Conservation (phyloP, 306 rosid genomes). For the Crotalaria pallida region DNA sequence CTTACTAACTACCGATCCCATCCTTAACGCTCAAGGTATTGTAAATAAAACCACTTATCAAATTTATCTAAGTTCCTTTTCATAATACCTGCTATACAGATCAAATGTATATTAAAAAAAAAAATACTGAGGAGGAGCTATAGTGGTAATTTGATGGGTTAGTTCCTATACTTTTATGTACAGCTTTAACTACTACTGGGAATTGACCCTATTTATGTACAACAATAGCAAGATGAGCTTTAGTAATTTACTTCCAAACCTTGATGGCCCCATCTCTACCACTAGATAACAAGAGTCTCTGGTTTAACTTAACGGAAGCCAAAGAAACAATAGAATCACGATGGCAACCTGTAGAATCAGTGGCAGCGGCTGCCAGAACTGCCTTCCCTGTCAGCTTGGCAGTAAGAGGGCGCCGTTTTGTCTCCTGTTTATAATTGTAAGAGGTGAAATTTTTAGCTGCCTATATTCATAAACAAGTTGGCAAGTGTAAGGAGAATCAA, state of each 20-base stretch:
- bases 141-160: neutral
- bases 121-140: neutral
- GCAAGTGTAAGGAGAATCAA: slow-evolving; percentile 8
- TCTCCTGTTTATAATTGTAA: slow-evolving; percentile 56
- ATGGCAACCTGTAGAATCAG: slow-evolving; percentile 91
- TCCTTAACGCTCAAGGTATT: neutral
- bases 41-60: neutral
- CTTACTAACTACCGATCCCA: neutral
- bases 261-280: slow-evolving; percentile 95
- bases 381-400: slow-evolving; percentile 71
- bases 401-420: slow-evolving; percentile 66
- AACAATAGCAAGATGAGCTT: slow-evolving; percentile 10
- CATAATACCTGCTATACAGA: slow-evolving; percentile 27
- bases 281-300: slow-evolving; percentile 77
- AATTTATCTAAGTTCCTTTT: neutral
- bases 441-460: slow-evolving; percentile 7
- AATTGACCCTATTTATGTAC: slow-evolving; percentile 45
- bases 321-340: slow-evolving; percentile 74
- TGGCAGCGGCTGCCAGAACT: slow-evolving; percentile 82
- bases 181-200: slow-evolving; percentile 37
- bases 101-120: neutral
- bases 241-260: slow-evolving; percentile 77
- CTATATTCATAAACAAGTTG: slow-evolving; percentile 1
- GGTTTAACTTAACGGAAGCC: slow-evolving; percentile 90
- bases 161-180: slow-evolving; percentile 28